phyloP scores from a whole-genome alignment of 768 basidiomycete genomes.

The Lactarius indigo region DNA sequence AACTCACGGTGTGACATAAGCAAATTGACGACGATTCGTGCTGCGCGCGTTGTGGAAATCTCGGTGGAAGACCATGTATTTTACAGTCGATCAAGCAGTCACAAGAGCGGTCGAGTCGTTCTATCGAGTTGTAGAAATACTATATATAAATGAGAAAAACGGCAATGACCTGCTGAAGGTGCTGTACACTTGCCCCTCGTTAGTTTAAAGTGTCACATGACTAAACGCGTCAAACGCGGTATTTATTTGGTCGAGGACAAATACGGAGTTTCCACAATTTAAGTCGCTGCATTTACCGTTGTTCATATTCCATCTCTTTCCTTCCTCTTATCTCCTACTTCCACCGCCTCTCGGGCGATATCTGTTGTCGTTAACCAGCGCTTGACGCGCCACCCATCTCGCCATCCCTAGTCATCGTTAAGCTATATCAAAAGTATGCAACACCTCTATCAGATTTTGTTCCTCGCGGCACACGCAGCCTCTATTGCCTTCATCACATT shows the following conservation, averaged over 20 bases:
- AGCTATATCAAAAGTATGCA: slow-evolving; percentile 30
- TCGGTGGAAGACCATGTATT: no score
- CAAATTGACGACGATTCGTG: no score
- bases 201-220: slow-evolving; percentile 16
- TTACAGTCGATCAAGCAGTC: no score
- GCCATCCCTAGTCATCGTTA: slow-evolving; percentile 25
- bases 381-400: slow-evolving; percentile 28
- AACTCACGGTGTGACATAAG: not conserved
- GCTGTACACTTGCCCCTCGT: no score
- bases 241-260: slow-evolving; percentile 24
- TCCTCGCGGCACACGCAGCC: slow-evolving; percentile 41
- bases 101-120: no score
- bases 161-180: no score
- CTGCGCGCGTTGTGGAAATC: no score
- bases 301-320: slow-evolving; percentile 19
- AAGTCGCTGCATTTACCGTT: not conserved
- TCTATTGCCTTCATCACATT: slow-evolving; percentile 38
- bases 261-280: slow-evolving; percentile 9
- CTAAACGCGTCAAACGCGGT: not conserved
- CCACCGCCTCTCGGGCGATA: not conserved
- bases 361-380: slow-evolving; percentile 3
- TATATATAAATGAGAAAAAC: no score
- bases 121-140: no score
- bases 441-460: slow-evolving; percentile 37
- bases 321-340: slow-evolving; percentile 5